phyloP scores from a whole-genome alignment of 129 eudicot genomes.

The Heracleum sosnowskyi region DNA sequence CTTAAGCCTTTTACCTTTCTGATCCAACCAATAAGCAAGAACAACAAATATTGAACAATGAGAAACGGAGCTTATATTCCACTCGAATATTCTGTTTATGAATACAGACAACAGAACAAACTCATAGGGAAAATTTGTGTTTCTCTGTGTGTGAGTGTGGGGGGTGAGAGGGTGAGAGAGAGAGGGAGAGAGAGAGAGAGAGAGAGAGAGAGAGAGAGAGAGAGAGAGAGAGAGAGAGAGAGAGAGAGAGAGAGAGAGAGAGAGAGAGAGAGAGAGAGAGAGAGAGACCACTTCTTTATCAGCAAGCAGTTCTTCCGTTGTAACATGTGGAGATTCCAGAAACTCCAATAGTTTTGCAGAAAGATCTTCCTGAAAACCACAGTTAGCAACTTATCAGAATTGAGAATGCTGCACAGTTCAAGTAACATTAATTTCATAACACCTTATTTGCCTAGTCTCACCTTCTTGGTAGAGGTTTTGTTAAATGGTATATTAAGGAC shows the following conservation, averaged over 20 bases:
- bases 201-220: not conserved
- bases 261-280: not conserved
- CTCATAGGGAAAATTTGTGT: not conserved
- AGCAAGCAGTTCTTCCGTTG: constrained; percentile 75
- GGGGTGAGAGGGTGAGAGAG: not conserved
- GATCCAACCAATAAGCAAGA: not conserved
- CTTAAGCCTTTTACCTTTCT: constrained; percentile 37
- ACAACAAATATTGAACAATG: not conserved
- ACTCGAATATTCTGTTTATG: not conserved
- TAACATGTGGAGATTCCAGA: constrained; percentile 81
- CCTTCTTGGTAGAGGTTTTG: constrained; percentile 53
- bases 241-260: not conserved
- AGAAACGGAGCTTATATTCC: not conserved
- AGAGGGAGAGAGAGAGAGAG: constrained; percentile 13
- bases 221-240: no score
- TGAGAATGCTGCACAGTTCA: not conserved
- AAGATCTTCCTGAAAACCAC: constrained; percentile 60
- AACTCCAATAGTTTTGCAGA: constrained; percentile 58
- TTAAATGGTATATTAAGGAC: constrained; percentile 56
- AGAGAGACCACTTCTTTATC: constrained; percentile 65
- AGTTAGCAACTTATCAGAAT: not conserved
- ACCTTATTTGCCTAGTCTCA: constrained; percentile 13
- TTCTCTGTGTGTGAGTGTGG: not conserved
- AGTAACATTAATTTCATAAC: not conserved
- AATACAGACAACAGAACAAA: not conserved